Evolutionary conservation across 768 basidiomycete species (phyloP), one percentile per base, ranked within the genome.

Genomic region (Calocybe cyanea): DNA sequence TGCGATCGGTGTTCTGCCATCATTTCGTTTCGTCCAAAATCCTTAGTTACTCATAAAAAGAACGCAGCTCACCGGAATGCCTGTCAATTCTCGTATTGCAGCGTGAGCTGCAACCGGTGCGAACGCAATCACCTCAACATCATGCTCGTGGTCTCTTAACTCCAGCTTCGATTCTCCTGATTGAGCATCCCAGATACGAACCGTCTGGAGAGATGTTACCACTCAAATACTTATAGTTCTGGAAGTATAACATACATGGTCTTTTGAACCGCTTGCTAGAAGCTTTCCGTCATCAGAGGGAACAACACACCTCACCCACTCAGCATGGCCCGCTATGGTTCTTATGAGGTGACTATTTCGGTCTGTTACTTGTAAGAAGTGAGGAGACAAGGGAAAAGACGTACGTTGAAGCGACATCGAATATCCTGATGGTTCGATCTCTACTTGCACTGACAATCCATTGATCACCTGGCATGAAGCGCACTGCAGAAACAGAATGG

Each of bases 351-450:
- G 83, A 46, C 87, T 86, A 63, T 46, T 45, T 39, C 40, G n/a
- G 32, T 44, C 37, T n/a, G 24, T 57, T 45, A 49, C 41, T 19
- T 39, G n/a, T 24, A 23, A 35, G 7, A 20, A 34, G 43, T 36
- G 41, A 18, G 38, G 23, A 23, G 19, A 11, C 34, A 32, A 46
- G 41, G 43, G 43, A 14, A 23, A 40, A 9, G 20, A 71, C 85
- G 55, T 57, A 92, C 90, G 86, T 87, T 42, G 86, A 85, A 36
- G 87, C 78, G 18, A 94, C 83, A 63, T 93, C 87, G 72, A 90
- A 95, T 41, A 94, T 70, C 54, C 87, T 70, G 44, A 95, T 88
- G 5, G 90, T 87, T 66, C 80, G 77, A 63, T 95, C 92, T 61
- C 92, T 73, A 64, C 92, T 92, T 1, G 91, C 87, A 41, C 87